These are phyloP conservation scores for Fusarium verticillioides DNA, from an alignment of 2,329 filamentous ascomycete genomes.

Conservation along the genomic window DNA sequence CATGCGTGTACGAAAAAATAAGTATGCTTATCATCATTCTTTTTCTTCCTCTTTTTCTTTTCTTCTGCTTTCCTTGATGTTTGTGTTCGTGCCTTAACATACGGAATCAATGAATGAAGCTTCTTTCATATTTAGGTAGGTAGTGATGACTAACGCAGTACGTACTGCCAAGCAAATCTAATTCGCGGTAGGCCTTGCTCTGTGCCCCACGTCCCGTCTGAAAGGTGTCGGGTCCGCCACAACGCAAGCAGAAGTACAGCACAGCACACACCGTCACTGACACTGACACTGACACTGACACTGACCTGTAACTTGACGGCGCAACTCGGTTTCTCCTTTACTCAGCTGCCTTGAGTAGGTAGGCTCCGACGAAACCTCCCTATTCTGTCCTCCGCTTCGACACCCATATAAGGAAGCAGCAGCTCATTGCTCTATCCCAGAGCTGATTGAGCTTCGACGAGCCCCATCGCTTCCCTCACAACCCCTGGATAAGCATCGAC, in stretches of 20 bases:
- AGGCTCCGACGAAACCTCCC: conserved; percentile 23
- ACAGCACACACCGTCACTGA: conserved; percentile 41
- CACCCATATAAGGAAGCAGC: not conserved
- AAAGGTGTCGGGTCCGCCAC: conserved; percentile 43
- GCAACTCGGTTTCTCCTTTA: conserved; percentile 38
- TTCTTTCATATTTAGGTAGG: not conserved
- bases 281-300: conserved; percentile 33
- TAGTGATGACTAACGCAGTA: conserved; percentile 37
- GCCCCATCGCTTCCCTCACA: conserved; percentile 23
- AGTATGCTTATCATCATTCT: not conserved
- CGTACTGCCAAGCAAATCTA: conserved; percentile 24
- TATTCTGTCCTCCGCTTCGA: conserved; percentile 1
- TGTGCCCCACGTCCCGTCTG: conserved; percentile 44
- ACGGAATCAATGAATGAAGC: not conserved
- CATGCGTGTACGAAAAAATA: conserved; percentile 7
- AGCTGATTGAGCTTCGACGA: conserved; percentile 40
- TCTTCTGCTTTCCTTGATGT: not conserved
- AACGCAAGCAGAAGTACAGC: conserved; percentile 35
- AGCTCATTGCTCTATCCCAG: conserved; percentile 22
- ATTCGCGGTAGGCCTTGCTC: conserved; percentile 21
- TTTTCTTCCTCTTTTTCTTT: not conserved
- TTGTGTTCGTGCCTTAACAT: not conserved
- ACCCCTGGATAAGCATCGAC: conserved; percentile 43
- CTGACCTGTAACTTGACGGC: conserved; percentile 32
- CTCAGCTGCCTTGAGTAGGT: conserved; percentile 43